Evolutionary conservation across 2,329 filamentous ascomycete genomes (phyloP), one percentile per base, ranked within the genome.

Genomic region (Plectosphaerella cucumerina): DNA sequence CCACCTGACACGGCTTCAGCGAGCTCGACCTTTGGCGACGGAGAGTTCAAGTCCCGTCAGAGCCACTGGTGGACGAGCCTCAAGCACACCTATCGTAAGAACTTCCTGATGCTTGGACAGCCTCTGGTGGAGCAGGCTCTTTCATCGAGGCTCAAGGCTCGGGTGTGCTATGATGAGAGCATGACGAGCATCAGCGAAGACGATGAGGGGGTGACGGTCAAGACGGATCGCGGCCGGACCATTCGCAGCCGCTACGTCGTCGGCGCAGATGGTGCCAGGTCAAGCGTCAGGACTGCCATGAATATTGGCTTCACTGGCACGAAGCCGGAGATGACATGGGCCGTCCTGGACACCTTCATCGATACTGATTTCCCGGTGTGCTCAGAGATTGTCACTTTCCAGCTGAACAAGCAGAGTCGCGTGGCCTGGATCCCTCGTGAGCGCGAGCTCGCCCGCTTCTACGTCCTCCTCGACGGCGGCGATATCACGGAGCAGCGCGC

Each of bases 231-330:
- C 1, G 69, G 68, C 1, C 65, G 63, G 21, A 63, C 34, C 3
- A 55, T 74, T 3, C 59, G 56, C 23, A 66, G 65, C 53, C 63
- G 60, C 20, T 82, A 76, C 49, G 70, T 72, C 4, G 68, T 80
- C 3, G 78, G 76, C 1, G 78, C 77, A 6, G 79, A 82, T 39
- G 78, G 79, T 1, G 73, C 76, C 0, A 71, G 73, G 17, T 80
- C 75, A 0, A 69, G 65, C 3, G 70, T 81, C 3, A 73, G 78
- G 6, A 61, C 57, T 3, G 53, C 62, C 0, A 62, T 75, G 2
- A 63, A 64, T 1, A 72, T 74, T 26, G 60, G 54, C 20, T 77
- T 76, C 50, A 65, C 68, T 0, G 75, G 74, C 1, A 71, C 70
- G 0, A 77, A 76, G 52, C 74, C 75, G 0, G 74, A 75, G 52